Percentiles rank a stretch among this genome's conserved stretches.
Evolutionary conservation across 768 basidiomycete species (phyloP).

Genomic region (Leucosporidium scottii): DNA sequence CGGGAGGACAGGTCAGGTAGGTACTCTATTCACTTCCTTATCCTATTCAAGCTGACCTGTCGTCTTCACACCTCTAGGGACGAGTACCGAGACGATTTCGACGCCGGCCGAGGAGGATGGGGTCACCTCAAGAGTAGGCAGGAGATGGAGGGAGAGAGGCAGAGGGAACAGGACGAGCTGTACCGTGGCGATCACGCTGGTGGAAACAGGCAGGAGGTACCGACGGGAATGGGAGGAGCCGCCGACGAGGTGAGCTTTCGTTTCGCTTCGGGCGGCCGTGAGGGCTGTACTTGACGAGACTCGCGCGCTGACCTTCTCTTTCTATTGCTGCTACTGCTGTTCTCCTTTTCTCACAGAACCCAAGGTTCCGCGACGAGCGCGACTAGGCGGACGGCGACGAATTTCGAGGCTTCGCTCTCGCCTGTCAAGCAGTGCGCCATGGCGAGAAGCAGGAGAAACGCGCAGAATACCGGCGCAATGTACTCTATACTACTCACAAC

Average conservation of each 20-base stretch:
- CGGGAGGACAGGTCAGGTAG: slow-evolving; percentile 70
- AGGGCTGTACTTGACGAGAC: not conserved
- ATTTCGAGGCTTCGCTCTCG: not conserved
- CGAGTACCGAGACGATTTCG: slow-evolving; percentile 94
- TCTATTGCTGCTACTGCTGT: not conserved
- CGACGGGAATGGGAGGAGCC: slow-evolving; percentile 37
- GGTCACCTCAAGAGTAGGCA: slow-evolving; percentile 69
- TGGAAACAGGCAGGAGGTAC: slow-evolving; percentile 36
- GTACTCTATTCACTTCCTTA: not conserved
- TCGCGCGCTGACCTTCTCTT: not conserved
- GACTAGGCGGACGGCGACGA: slow-evolving; percentile 18
- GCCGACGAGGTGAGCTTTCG: slow-evolving; percentile 25
- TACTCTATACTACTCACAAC: no score
- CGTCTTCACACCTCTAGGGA: slow-evolving; percentile 51
- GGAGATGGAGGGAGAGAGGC: slow-evolving; percentile 61
- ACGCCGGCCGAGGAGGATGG: slow-evolving; percentile 92
- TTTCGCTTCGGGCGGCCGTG: no score
- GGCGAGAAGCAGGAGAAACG: no score
- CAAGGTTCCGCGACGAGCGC: slow-evolving; percentile 36
- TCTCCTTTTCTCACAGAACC: slow-evolving; percentile 24
- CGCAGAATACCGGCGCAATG: no score
- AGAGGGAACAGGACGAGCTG: slow-evolving; percentile 75
- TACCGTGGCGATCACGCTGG: slow-evolving; percentile 46
- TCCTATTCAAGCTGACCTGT: slow-evolving; percentile 45
- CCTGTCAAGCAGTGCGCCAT: no score